phyloP scores from a whole-genome alignment of 1,284 basidiomycete genomes.

The Rhodotorula sp. region DNA sequence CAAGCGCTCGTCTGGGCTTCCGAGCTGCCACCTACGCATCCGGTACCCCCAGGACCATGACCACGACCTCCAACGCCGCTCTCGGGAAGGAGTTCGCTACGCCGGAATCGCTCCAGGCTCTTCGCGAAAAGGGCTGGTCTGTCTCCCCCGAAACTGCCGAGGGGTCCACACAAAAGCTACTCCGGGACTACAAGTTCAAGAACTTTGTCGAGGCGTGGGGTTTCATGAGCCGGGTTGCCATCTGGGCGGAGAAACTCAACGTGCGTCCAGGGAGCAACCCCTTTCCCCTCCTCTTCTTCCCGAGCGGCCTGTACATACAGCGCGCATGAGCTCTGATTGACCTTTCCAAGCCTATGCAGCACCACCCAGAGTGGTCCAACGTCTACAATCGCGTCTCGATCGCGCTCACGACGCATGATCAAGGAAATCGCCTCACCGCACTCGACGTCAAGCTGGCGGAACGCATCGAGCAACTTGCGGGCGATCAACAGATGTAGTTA shows the following conservation, averaged over 20 bases:
- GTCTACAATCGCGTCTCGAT: conserved; percentile 37
- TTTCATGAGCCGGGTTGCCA: conserved; percentile 35
- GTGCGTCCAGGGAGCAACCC: conserved; percentile 10
- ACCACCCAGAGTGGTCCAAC: conserved; percentile 41
- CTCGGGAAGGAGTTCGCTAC: conserved; percentile 7
- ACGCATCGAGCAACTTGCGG: conserved; percentile 15
- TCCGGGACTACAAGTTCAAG: conserved; percentile 22
- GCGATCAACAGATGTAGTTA: not conserved
- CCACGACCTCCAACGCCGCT: not conserved
- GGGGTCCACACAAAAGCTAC: not conserved
- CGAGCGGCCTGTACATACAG: no score
- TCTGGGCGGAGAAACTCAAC: conserved; percentile 37
- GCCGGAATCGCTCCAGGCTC: not conserved
- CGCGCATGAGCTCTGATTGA: not conserved
- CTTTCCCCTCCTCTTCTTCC: not conserved
- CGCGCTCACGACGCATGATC: conserved; percentile 37
- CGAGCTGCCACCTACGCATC: not conserved
- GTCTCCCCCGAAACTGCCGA: not conserved
- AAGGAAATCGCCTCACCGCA: conserved; percentile 23
- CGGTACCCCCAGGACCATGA: not conserved
- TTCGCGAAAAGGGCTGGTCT: conserved; percentile 13
- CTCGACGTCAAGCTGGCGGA: conserved; percentile 39
- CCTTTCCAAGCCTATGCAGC: not conserved
- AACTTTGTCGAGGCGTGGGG: conserved; percentile 36
- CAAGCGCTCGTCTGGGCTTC: no score